Conservation (phyloP, 306 rosid genomes). For the Crotalaria pallida region DNA sequence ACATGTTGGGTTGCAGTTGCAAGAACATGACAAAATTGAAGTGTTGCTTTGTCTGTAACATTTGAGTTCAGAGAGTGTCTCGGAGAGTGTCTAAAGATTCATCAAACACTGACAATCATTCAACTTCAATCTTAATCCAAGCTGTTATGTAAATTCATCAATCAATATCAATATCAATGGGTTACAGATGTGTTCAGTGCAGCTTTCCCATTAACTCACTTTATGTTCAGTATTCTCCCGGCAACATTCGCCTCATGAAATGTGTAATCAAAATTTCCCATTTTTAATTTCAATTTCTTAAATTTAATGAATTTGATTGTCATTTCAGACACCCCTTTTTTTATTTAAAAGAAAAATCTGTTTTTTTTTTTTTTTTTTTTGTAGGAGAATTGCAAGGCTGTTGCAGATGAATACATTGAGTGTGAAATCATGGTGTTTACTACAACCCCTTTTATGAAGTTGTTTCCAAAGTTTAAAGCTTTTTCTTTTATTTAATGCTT, state of each 20-base stretch:
- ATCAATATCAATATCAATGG: conserved; percentile 11
- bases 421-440: conserved; percentile 70
- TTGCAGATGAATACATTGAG: conserved; percentile 80
- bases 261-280: conserved; percentile 45
- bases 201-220: conserved; percentile 47
- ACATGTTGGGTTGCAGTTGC: background rate
- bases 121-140: background rate
- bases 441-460: background rate
- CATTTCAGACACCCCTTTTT: background rate
- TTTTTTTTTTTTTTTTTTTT: background rate
- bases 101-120: background rate
- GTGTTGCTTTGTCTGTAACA: background rate
- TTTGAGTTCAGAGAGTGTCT: background rate
- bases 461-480: conserved; percentile 1
- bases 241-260: conserved; percentile 88
- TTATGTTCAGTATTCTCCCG: conserved; percentile 81
- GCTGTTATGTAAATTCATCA: background rate
- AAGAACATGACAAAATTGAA: background rate
- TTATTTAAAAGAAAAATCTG: too few relatives aligned
- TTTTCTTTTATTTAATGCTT: background rate
- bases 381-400: conserved; percentile 72
- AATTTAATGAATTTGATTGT: background rate
- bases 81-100: background rate
- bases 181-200: conserved; percentile 71
- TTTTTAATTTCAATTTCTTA: background rate